These are phyloP conservation scores for Rubus idaeus DNA, from an alignment of 306 rosid species.

Conservation along the genomic window DNA sequence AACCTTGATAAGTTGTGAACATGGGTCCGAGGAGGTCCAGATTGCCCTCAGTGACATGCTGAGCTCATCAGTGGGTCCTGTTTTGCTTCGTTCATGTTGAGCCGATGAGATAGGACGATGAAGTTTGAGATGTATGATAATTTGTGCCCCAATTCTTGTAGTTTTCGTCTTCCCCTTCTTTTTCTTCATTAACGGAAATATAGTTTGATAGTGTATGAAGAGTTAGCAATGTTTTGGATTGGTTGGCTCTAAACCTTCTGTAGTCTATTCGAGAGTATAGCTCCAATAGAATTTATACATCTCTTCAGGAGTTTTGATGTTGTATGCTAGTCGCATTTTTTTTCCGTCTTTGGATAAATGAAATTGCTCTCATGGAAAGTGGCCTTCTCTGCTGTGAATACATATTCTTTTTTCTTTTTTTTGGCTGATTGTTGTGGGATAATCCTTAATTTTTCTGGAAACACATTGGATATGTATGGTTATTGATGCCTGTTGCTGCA, in stretches of 20 bases:
- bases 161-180: slow-evolving; percentile 33
- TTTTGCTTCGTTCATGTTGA: slow-evolving; percentile 78
- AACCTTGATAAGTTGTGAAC: slow-evolving; percentile 84
- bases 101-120: slow-evolving; percentile 37
- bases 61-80: slow-evolving; percentile 77
- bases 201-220: slow-evolving; percentile 53
- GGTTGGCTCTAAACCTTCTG: slow-evolving; percentile 41
- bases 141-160: slow-evolving; percentile 34
- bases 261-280: slow-evolving; percentile 47
- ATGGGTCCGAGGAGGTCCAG: slow-evolving; percentile 93
- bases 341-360: slow-evolving; percentile 1
- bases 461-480: background rate
- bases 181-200: slow-evolving; percentile 39
- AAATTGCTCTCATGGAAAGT: slow-evolving; percentile 19
- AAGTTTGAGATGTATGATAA: slow-evolving; percentile 57
- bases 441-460: background rate
- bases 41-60: slow-evolving; percentile 88
- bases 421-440: background rate
- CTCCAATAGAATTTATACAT: slow-evolving; percentile 36
- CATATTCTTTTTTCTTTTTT: background rate
- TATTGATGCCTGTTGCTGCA: background rate
- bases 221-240: slow-evolving; percentile 51
- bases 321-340: slow-evolving; percentile 39
- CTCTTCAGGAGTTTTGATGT: slow-evolving; percentile 41
- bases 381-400: background rate